Conservation (phyloP, 768 basidiomycete genomes). For the Pleurotus sapidus region DNA sequence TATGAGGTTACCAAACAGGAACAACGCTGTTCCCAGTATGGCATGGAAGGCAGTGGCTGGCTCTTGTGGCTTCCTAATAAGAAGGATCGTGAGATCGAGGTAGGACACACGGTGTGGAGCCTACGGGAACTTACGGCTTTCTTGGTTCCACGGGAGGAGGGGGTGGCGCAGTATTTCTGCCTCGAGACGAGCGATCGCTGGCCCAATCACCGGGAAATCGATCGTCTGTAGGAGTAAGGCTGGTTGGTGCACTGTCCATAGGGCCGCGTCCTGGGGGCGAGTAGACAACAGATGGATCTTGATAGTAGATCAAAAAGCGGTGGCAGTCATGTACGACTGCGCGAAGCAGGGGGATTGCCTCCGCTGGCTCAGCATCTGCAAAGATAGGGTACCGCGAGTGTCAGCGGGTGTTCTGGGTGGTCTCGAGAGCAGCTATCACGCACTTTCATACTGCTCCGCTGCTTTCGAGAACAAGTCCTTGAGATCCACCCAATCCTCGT, state of each 20-base stretch:
- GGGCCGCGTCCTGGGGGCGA: slow-evolving; percentile 16
- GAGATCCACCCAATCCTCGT: slow-evolving; percentile 65
- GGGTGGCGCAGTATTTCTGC: slow-evolving; percentile 5
- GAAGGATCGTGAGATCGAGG: slow-evolving; percentile 10
- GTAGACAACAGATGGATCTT: slow-evolving; percentile 57
- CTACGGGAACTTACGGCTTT: slow-evolving; percentile 4
- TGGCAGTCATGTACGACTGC: slow-evolving; percentile 69
- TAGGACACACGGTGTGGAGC: background rate
- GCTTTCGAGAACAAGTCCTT: slow-evolving; percentile 61
- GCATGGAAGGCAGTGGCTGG: slow-evolving; percentile 66
- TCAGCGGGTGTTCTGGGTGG: too few species aligned
- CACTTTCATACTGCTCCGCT: slow-evolving; percentile 57
- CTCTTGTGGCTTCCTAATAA: slow-evolving; percentile 38
- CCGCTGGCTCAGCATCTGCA: slow-evolving; percentile 41
- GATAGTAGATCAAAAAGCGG: slow-evolving; percentile 51
- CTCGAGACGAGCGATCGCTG: slow-evolving; percentile 5
- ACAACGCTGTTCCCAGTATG: slow-evolving; percentile 60
- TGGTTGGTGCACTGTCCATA: slow-evolving; percentile 13
- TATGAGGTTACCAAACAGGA: slow-evolving; percentile 61
- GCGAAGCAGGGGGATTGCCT: slow-evolving; percentile 53
- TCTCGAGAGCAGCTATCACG: slow-evolving; percentile 15
- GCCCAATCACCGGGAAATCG: slow-evolving; percentile 16
- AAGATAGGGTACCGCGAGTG: too few species aligned
- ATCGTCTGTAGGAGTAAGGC: slow-evolving; percentile 14
- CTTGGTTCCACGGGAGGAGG: slow-evolving; percentile 2